Evolutionary conservation across 1,284 basidiomycete species (phyloP).

Genomic region (Hypsizygus ulmarius): DNA sequence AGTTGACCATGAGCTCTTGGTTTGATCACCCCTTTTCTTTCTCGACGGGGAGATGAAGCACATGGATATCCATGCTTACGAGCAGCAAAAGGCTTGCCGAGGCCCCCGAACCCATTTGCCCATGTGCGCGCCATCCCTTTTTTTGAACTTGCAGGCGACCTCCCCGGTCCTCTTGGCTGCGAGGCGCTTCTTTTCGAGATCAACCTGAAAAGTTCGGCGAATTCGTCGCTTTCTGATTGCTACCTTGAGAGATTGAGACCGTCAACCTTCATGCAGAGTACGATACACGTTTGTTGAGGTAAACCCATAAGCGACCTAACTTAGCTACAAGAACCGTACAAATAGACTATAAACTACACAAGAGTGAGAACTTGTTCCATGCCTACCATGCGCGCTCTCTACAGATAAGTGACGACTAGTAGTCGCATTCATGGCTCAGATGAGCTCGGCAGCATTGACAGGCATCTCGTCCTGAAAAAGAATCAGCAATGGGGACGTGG

Average conservation of each 20-base stretch:
- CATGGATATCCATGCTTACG: not conserved
- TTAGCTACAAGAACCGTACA: constrained; percentile 3
- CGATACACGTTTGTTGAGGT: not conserved
- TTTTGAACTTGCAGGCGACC: not conserved
- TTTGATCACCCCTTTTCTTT: too few species aligned
- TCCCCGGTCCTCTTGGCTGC: not conserved
- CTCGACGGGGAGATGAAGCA: too few species aligned
- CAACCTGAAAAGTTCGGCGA: too few species aligned
- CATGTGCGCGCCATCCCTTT: too few species aligned
- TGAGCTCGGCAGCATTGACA: constrained; percentile 86
- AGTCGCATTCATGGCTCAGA: constrained; percentile 39
- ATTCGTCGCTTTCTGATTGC: too few species aligned
- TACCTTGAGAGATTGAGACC: too few species aligned
- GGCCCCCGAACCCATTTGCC: too few species aligned
- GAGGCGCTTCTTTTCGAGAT: too few species aligned
- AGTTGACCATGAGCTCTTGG: too few species aligned
- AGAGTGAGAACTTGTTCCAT: constrained; percentile 12
- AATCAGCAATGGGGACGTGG: constrained; percentile 22
- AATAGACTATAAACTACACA: constrained; percentile 21
- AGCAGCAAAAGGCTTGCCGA: too few species aligned
- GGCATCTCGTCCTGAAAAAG: constrained; percentile 84
- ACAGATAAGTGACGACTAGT: constrained; percentile 14
- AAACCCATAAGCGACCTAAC: not conserved
- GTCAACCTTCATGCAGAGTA: too few species aligned
- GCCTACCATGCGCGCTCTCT: constrained; percentile 6